Base-by-base conservation (phyloP, 148 eudicot genomes). In the Gaultheria prostrata region DNA sequence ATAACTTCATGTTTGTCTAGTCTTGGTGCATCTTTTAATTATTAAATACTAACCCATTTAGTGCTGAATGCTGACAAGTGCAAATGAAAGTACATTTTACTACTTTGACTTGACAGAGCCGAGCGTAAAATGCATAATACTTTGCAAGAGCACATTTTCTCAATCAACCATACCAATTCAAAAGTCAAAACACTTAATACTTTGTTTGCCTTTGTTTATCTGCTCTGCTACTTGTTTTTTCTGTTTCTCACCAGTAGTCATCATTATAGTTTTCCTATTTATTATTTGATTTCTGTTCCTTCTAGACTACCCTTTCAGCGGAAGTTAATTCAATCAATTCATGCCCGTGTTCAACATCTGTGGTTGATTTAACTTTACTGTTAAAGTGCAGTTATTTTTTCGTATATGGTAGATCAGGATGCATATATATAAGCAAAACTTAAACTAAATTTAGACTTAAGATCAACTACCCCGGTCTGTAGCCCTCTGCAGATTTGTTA, bases 1-100 rank as follows among this genome's bases (percentile, higher is more conserved):
- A n/a, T 43, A 73, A 73, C 5, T 15, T 71, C n/a, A 32, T 14
- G 10, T 7, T 15, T 18, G 21, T 33, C 18, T 8, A 35, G 45
- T 71, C 46, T 33, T n/a, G 76, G 76, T 26, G 76, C 76, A 13
- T 71, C 43, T 33, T 32, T 69, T 4, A 30, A 39, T 4, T 20
- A 33, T 20, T 73, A 73, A 73, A 18, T 43, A 17, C 50, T 20
- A 1, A n/a, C 32, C 78, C n/a, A 76, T 5, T 24, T 48, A 24
- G 56, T 76, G 54, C 78, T 76, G 78, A 24, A n/a, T n/a, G n/a
- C n/a, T n/a, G n/a, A n/a, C 56, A 21, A 3, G 51, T 76, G 56
- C 15, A 48, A 70, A 32, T 15, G 74, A 70, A 75, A 46, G 10
- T 39, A 49, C 7, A 11, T 48, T 48, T 76, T 46, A 13, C 32